Conservation (phyloP, 306 rosid species). For the Mucuna pruriens region DNA sequence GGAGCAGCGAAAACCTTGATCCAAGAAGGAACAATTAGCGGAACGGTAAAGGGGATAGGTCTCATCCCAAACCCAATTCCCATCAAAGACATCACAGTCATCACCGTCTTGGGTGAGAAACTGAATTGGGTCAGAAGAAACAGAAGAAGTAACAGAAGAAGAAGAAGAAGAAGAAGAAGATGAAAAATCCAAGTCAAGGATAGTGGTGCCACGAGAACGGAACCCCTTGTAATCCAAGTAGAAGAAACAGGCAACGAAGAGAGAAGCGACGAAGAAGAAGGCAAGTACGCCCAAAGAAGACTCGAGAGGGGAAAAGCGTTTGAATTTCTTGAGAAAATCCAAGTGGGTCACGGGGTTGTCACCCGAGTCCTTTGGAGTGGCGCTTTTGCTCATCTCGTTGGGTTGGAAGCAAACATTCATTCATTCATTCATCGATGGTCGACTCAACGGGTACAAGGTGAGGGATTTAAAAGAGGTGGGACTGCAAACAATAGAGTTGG, state of each 20-base stretch:
- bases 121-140: conserved; percentile 33
- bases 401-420: not conserved
- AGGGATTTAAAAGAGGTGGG: conserved; percentile 15
- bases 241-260: conserved; percentile 63
- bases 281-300: conserved; percentile 52
- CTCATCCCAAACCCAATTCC: conserved; percentile 95
- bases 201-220: conserved; percentile 40
- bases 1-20: conserved; percentile 77
- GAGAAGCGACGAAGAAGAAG: conserved; percentile 52
- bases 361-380: conserved; percentile 37
- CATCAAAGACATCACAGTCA: conserved; percentile 71
- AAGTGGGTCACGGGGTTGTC: conserved; percentile 52
- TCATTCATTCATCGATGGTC: not conserved
- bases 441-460: not conserved
- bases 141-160: not conserved
- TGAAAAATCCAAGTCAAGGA: conserved; percentile 36
- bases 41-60: conserved; percentile 78
- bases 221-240: conserved; percentile 59
- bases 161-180: not conserved
- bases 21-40: conserved; percentile 65
- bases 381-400: conserved; percentile 45
- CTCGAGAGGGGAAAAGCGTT: conserved; percentile 68
- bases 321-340: conserved; percentile 60
- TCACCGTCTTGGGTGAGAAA: conserved; percentile 60
- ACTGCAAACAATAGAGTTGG: not conserved